A percentile compares a stretch with the other conserved stretches of the same genome.
Conservation (phyloP, 2,329 filamentous ascomycete genomes). For the Fusarium nematophilum region DNA sequence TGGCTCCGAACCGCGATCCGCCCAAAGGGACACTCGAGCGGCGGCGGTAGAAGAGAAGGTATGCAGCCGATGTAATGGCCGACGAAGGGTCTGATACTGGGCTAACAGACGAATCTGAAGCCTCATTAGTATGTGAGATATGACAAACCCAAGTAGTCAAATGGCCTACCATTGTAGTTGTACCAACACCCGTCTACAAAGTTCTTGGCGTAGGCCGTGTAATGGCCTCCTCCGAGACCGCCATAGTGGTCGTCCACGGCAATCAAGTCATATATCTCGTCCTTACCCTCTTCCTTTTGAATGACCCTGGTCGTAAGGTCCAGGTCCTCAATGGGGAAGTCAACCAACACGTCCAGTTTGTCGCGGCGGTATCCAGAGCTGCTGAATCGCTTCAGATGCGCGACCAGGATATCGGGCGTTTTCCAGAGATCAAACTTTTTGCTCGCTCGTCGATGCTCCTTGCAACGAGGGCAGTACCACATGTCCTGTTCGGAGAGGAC, state of each 20-base stretch:
- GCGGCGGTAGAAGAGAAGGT: slow-evolving; percentile 95
- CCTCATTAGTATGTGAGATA: slow-evolving; percentile 52
- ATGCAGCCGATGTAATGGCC: slow-evolving; percentile 82
- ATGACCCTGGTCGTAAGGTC: slow-evolving; percentile 85
- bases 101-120: slow-evolving; percentile 78
- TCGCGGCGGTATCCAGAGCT: slow-evolving; percentile 84
- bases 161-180: slow-evolving; percentile 84
- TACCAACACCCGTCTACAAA: slow-evolving; percentile 93
- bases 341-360: slow-evolving; percentile 90
- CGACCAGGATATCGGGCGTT: slow-evolving; percentile 91
- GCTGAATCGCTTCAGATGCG: slow-evolving; percentile 96
- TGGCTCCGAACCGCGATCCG: slow-evolving; percentile 77
- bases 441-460: slow-evolving; percentile 89
- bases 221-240: slow-evolving; percentile 92
- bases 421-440: slow-evolving; percentile 99
- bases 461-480: slow-evolving; percentile 97
- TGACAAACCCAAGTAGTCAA: not conserved
- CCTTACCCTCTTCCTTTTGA: slow-evolving; percentile 82
- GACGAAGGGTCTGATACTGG: slow-evolving; percentile 68
- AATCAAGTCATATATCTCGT: slow-evolving; percentile 90
- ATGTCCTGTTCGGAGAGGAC: slow-evolving; percentile 94
- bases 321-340: slow-evolving; percentile 89
- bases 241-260: slow-evolving; percentile 97
- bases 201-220: slow-evolving; percentile 94
- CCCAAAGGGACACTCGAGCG: slow-evolving; percentile 82